Evolutionary conservation across 2,329 filamentous ascomycete genomes (phyloP), one percentile per base, ranked within the genome.

Genomic region (Arthrinium puccinioides): DNA sequence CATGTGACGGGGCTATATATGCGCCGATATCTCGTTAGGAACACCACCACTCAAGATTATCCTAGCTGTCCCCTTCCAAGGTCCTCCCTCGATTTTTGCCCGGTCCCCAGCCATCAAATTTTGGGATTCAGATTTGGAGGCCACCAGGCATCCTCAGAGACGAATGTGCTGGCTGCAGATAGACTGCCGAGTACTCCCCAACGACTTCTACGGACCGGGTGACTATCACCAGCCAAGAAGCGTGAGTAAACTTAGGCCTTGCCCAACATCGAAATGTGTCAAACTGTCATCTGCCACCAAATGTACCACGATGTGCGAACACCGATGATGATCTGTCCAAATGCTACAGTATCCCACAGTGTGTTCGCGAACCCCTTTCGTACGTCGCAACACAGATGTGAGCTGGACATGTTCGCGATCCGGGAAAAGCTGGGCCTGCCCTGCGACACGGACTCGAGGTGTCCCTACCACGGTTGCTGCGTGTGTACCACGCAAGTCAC

Each of bases 241-340:
- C 10, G 25, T n/a, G 13, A 27, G 13, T n/a, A n/a, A n/a, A n/a
- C n/a, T n/a, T n/a, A n/a, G n/a, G n/a, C n/a, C n/a, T n/a, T n/a
- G n/a, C n/a, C n/a, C n/a, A n/a, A n/a, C n/a, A n/a, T n/a, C n/a
- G n/a, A 37, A 7, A 56, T 56, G 53, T 56, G 53, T 21, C 34
- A 40, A 2, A 41, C 27, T 1, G 44, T 40, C 1, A 33, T 49
- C 8, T 44, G 30, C 2, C 51, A 56, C 21, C n/a, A 39, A 7
- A 56, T 54, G 51, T 48, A 55, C 39, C 51, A 55, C 39, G 51
- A 55, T 21, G 48, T 53, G 21, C 45, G 49, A 1, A 19, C 13
- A 0, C 45, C 48, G 0, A 52, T 55, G 42, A 42, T 52, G n/a
- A 46, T 13, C 13, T 33, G 6, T 9, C 42, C 5, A 1, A 10